Percentiles rank a stretch among this genome's conserved stretches.
Evolutionary conservation across 2,329 filamentous ascomycete genomes (phyloP).

Genomic region (Phoma herbarum): DNA sequence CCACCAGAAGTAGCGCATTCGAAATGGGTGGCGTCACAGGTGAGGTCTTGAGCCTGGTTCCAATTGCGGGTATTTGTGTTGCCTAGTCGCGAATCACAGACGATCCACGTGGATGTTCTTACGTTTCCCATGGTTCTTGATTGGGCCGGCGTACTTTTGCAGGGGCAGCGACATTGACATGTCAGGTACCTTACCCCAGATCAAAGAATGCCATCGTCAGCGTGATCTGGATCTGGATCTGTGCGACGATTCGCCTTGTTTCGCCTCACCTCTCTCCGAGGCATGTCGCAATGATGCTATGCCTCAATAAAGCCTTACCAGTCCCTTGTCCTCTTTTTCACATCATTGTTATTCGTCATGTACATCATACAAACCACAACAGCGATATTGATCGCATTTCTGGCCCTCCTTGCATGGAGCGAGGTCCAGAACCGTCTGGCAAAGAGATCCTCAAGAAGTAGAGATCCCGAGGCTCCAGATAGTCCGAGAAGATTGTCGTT

Average conservation of each 20-base stretch:
- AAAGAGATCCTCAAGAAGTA: constrained; percentile 26
- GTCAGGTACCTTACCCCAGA: constrained; percentile 15
- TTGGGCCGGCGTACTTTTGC: constrained; percentile 3
- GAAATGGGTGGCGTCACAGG: constrained; percentile 1
- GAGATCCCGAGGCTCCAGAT: constrained; percentile 27
- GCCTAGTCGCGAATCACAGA: constrained; percentile 3
- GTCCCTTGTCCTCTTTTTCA: not conserved
- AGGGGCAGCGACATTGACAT: constrained; percentile 16
- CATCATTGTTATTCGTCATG: constrained; percentile 18
- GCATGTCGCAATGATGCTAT: constrained; percentile 4
- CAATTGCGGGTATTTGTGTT: constrained; percentile 8
- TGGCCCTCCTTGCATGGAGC: constrained; percentile 31
- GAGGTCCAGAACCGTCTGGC: constrained; percentile 27
- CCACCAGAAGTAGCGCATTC: not conserved
- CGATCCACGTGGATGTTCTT: constrained; percentile 2
- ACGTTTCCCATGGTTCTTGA: constrained; percentile 5
- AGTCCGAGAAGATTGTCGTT: constrained; percentile 22
- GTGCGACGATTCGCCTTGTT: constrained; percentile 9
- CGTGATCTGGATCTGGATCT: constrained; percentile 10
- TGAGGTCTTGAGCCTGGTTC: not conserved
- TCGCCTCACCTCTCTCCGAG: constrained; percentile 6
- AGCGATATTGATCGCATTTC: constrained; percentile 31
- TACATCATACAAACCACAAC: constrained; percentile 34
- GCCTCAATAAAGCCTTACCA: not conserved
- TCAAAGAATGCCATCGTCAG: constrained; percentile 17